phyloP scores from a whole-genome alignment of 306 rosid genomes.

The Sechiopsis laciniata region DNA sequence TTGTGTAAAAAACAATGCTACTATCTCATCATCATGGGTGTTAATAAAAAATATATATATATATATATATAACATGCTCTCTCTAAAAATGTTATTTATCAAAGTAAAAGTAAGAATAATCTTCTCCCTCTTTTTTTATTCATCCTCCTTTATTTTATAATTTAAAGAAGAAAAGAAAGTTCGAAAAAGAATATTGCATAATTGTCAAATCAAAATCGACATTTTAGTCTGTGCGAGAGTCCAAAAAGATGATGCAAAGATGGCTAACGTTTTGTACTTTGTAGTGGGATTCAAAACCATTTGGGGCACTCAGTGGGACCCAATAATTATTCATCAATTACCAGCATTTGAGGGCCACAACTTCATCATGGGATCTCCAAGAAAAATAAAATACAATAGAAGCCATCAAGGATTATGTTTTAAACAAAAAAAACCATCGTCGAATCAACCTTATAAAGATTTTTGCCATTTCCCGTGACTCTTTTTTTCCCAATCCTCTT shows the following conservation, averaged over 20 bases:
- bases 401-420: not conserved
- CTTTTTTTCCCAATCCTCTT: not conserved
- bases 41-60: no score
- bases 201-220: not conserved
- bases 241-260: constrained; percentile 4
- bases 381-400: not conserved
- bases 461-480: not conserved
- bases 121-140: no score
- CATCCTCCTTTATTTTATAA: no score
- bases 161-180: not conserved
- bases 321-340: constrained; percentile 33
- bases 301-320: constrained; percentile 37
- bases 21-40: no score
- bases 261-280: not conserved
- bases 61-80: no score
- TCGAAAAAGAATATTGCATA: not conserved
- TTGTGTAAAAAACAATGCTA: no score
- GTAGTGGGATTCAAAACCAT: constrained; percentile 14
- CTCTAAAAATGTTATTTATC: no score
- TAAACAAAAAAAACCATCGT: no score
- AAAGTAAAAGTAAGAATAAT: no score
- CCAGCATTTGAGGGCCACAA: constrained; percentile 43
- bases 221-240: not conserved
- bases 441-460: not conserved
- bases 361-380: constrained; percentile 27